Evolutionary conservation across 1,139 yeast genomes (phyloP), one percentile per base, ranked within the genome.

Genomic region (Nakaseomyces kungkrabaensis): DNA sequence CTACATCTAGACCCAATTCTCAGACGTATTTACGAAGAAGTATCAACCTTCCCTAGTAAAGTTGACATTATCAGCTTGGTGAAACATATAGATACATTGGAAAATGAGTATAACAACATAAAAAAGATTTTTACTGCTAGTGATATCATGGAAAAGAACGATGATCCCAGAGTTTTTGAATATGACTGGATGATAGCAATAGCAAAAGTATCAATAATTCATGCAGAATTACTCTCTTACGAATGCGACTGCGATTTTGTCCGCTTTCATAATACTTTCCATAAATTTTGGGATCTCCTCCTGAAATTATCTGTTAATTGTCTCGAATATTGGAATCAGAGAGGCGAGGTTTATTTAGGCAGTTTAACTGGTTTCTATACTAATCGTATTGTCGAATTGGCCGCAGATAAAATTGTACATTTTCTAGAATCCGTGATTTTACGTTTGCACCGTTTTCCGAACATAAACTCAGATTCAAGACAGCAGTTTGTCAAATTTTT

Each of bases 351-450:
- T 25, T 45, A 48, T 22, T 25, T 54, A 5, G 56, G 55, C 29
- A 53, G 56, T 9, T 59, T 53, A 43, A 50, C 55, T 4, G 55
- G 56, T 36, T 63, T 62, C 40, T 64, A 59, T 49, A 54, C 59
- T 7, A 62, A 63, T 45, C 55, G 61, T 46, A 59, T 59, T 17
- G 58, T 61, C n/a, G 66, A 58, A 38, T 50, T 62, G 11, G 59
- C 58, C 5, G 46, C 61, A 5, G 56, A 59, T 38, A 59, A 55
- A 42, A 49, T 61, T 9, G 58, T 58, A 43, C 56, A 56, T 13
- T 48, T 63, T 22, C 31, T 62, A 26, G 65, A 66, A 2, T 49
- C 61, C 7, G 50, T 63, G 24, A 56, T 63, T 13, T 47, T 63
- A 7, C 54, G 68, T 40, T 31, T 55, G 26, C 52, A 54, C 13